Evolutionary conservation across 2,329 filamentous ascomycete genomes (phyloP), one percentile per base, ranked within the genome.

Genomic region (Periconia macrospinosa): DNA sequence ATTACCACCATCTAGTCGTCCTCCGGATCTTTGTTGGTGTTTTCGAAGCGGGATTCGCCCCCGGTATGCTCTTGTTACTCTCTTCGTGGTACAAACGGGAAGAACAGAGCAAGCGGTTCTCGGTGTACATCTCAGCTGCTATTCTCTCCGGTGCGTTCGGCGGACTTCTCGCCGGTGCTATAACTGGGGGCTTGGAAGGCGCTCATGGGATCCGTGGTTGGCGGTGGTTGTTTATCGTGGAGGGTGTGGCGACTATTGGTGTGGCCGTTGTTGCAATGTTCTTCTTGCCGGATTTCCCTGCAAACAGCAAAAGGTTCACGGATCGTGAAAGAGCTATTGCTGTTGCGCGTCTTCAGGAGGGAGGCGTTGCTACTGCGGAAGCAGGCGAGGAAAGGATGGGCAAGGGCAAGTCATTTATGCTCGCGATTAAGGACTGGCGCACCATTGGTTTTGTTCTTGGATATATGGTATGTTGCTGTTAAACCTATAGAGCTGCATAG

Each of bases 71-170:
- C 44, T 77, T 80, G 44, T 76, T 82, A 19, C 75, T 86, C 7
- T 83, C 81, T 0, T 83, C 77, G 1, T 86, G 83, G 83, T 86
- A 86, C 62, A 81, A 82, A 55, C 80, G 78, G 46, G 77, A 78
- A 13, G 84, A 86, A 59, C 78, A 85, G 41, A 79, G 80, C 0
- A 83, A 82, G 47, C 78, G 84, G 2, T 82, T 83, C 43, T 81
- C 77, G 8, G 67, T 86, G 1, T 86, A 83, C 59, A 82, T 84
- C 55, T 81, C 83, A n/a, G 81, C 80, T 1, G 82, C 81, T 0
- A 79, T 85, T 2, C 72, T 83, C 2, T 82, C 76, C 0, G 81
- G 81, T n/a, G 81, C 80, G 1, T 83, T 83, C 54, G 79, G 79
- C 1, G 79, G 79, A 3, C 63, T 83, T 1, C 65, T 83, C 7